Conservation (phyloP, 2,329 filamentous ascomycete species). For the Akanthomyces uredinophilus region DNA sequence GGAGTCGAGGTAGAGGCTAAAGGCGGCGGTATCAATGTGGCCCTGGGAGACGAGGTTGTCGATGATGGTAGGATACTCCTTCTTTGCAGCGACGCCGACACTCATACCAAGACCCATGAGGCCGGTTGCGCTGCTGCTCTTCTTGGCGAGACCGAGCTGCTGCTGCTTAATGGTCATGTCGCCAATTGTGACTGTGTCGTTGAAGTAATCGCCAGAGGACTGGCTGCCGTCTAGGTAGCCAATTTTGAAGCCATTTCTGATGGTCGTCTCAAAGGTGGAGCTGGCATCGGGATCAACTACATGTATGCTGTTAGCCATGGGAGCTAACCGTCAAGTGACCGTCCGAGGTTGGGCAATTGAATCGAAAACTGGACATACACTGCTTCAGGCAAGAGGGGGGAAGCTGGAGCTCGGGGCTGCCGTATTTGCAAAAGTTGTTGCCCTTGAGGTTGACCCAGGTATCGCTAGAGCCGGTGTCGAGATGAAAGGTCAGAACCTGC, state of each 20-base stretch:
- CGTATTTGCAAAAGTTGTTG: conserved; percentile 54
- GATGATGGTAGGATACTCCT: conserved; percentile 54
- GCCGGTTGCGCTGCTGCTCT: conserved; percentile 46
- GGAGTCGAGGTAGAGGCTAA: conserved; percentile 67
- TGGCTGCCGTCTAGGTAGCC: conserved; percentile 54
- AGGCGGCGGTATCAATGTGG: conserved; percentile 58
- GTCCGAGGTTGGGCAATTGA: neutral
- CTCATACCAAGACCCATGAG: conserved; percentile 57
- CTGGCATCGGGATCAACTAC: conserved; percentile 40
- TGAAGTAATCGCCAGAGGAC: conserved; percentile 52
- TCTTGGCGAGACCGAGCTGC: conserved; percentile 50
- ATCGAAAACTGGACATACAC: conserved; percentile 30
- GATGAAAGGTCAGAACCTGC: conserved; percentile 48
- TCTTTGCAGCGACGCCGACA: conserved; percentile 40
- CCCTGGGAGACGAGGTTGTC: conserved; percentile 58
- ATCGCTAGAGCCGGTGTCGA: conserved; percentile 61
- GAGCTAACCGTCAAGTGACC: neutral
- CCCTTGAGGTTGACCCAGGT: conserved; percentile 55
- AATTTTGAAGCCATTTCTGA: conserved; percentile 48
- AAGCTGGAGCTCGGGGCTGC: conserved; percentile 14
- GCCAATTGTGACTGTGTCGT: conserved; percentile 49
- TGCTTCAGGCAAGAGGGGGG: conserved; percentile 34
- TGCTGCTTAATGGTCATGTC: conserved; percentile 43
- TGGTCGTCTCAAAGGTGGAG: conserved; percentile 42
- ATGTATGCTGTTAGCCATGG: neutral